Conservation (phyloP, 177 flowering plant species). For the Telopea speciosissima region DNA sequence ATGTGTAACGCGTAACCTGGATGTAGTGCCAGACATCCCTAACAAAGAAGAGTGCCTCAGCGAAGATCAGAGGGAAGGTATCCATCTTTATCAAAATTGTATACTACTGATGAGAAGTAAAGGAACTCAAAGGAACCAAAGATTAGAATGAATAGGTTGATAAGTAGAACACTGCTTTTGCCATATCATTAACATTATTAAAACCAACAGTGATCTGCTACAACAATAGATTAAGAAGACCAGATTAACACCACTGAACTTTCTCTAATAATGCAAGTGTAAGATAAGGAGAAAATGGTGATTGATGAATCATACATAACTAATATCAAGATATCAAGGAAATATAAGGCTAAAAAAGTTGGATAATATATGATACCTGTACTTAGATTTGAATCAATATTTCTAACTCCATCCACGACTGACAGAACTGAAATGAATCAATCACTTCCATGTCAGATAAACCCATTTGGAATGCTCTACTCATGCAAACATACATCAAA, state of each 20-base stretch:
- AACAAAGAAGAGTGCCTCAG: slow-evolving; percentile 21
- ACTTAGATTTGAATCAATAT: neutral
- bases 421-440: slow-evolving; percentile 18
- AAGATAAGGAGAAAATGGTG: too few relatives aligned
- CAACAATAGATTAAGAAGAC: slow-evolving; percentile 19
- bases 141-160: slow-evolving; percentile 23
- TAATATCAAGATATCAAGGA: too few relatives aligned
- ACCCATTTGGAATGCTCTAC: too few relatives aligned
- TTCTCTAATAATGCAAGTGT: too few relatives aligned
- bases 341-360: too few relatives aligned
- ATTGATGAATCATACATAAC: slow-evolving; percentile 10
- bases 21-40: slow-evolving; percentile 51
- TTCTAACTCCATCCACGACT: slow-evolving; percentile 20
- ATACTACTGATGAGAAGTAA: slow-evolving; percentile 46
- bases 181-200: slow-evolving; percentile 58
- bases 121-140: slow-evolving; percentile 33
- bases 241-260: neutral
- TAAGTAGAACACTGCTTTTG: slow-evolving; percentile 29
- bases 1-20: slow-evolving; percentile 31
- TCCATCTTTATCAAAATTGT: slow-evolving; percentile 50
- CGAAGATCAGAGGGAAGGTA: slow-evolving; percentile 41
- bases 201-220: slow-evolving; percentile 34
- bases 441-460: too few relatives aligned
- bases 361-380: slow-evolving; percentile 4
- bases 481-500: too few relatives aligned